Percentiles rank a stretch among this genome's conserved stretches.
Evolutionary conservation across 2,329 filamentous ascomycete genomes (phyloP).

Genomic region (Curvularia spicifera): DNA sequence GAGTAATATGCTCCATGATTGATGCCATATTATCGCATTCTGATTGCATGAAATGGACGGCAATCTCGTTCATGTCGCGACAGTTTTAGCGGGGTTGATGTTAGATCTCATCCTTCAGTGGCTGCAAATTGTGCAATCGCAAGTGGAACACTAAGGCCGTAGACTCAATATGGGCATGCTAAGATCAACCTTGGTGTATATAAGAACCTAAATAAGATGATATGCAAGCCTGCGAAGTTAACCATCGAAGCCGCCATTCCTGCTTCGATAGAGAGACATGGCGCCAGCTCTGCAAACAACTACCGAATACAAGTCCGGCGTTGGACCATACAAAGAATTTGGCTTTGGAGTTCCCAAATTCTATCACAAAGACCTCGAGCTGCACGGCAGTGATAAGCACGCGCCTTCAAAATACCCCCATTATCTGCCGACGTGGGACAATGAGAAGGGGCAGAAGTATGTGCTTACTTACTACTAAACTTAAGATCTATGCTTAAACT

Average conservation of each 20-base stretch:
- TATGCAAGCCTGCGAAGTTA: not conserved
- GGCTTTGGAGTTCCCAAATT: constrained; percentile 52
- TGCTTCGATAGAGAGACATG: constrained; percentile 38
- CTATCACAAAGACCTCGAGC: constrained; percentile 59
- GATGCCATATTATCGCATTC: constrained; percentile 32
- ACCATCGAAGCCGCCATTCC: too few relatives aligned
- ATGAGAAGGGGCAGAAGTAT: constrained; percentile 51
- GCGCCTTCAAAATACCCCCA: constrained; percentile 69
- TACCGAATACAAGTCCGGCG: constrained; percentile 42
- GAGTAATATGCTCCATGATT: constrained; percentile 39
- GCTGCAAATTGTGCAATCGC: not conserved
- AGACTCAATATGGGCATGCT: not conserved
- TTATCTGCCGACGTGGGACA: constrained; percentile 76
- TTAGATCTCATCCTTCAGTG: constrained; percentile 11
- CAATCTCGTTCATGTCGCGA: not conserved
- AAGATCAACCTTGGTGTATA: not conserved
- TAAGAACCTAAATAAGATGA: not conserved
- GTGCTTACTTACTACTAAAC: not conserved
- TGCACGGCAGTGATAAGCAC: constrained; percentile 61
- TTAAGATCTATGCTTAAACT: not conserved
- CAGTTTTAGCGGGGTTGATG: constrained; percentile 7
- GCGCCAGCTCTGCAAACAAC: constrained; percentile 51
- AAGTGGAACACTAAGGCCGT: not conserved
- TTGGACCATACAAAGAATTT: constrained; percentile 51
- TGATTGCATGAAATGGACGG: constrained; percentile 29